Conservation (phyloP, 495 filamentous ascomycete genomes). For the Hypoxylon lienhwacheense region DNA sequence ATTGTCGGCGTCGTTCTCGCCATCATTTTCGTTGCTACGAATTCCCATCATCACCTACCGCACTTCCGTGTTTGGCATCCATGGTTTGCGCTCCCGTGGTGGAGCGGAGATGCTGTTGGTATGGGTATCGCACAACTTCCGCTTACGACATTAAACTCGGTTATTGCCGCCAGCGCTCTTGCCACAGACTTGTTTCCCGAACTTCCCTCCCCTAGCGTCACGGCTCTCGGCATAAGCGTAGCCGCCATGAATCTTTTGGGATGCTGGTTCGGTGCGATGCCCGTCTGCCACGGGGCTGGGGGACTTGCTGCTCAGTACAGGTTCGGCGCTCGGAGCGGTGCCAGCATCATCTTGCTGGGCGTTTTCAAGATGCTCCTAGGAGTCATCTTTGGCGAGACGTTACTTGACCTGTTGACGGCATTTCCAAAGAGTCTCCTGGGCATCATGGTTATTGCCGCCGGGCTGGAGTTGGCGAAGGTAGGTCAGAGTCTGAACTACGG, state of each 20-base stretch:
- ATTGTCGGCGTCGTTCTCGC: conserved; percentile 63
- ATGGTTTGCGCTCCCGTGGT: conserved; percentile 46
- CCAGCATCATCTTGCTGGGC: conserved; percentile 79
- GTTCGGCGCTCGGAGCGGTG: conserved; percentile 86
- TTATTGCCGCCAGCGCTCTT: conserved; percentile 80
- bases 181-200: conserved; percentile 72
- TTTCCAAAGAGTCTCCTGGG: conserved; percentile 78
- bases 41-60: conserved; percentile 42
- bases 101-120: conserved; percentile 48
- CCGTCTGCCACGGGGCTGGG: conserved; percentile 90
- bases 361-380: conserved; percentile 75
- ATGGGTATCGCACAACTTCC: conserved; percentile 79
- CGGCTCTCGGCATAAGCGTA: conserved; percentile 77
- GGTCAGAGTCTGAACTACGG: conserved; percentile 78
- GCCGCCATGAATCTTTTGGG: conserved; percentile 78
- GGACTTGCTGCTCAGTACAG: conserved; percentile 86
- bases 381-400: conserved; percentile 66
- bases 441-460: conserved; percentile 86
- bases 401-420: conserved; percentile 64
- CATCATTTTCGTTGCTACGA: conserved; percentile 42
- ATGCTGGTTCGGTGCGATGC: conserved; percentile 94
- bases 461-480: conserved; percentile 80
- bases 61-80: conserved; percentile 56
- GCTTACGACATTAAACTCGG: conserved; percentile 85
- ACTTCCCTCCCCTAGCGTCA: conserved; percentile 65